Base-by-base conservation (phyloP, 495 filamentous ascomycete genomes). In the Chaetomium tenue region DNA sequence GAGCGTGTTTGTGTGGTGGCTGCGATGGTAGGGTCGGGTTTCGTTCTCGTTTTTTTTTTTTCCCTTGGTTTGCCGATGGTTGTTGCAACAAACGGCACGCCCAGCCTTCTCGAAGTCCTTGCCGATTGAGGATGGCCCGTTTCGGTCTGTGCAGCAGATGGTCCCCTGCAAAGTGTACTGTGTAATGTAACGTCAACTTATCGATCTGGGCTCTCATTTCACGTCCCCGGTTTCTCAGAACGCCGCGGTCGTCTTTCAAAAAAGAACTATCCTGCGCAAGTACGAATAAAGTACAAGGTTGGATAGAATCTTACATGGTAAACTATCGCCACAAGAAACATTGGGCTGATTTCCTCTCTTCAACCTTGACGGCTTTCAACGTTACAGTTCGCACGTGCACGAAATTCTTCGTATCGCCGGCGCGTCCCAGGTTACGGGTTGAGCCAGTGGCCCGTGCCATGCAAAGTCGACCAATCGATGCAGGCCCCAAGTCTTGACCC, bases 1-100 rank as follows among this genome's bases (percentile, higher is more conserved):
- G 67, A 9, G 18, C 53, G 20, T 28, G 53, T 22, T 18, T 67
- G 63, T 56, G 20, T 28, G 53, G 28, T 18, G 66, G 63, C 59
- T 62, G 74, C 53, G 28, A 60, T 48, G 11, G 25, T 15, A 15
- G 2, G 15, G 23, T 48, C 5, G 16, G 2, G 6, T 20, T 5
- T 37, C 16, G 4, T 37, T 39, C 13, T 63, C 26, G 56, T 39
- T 11, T 60, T 30, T 48, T 50, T 52, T 28, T 9, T 37, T 33
- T 53, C 8, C 20, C 58, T 50, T 52, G 37, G 13, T 37, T 33
- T 53, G 13, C 20, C 58, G 39, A 25, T 18, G 53, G 42, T 23
- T 60, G 58, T 26, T 15, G 7, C 25, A 6, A 8, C 3, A 6
- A 51, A 23, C 44, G 9, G 9, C 9, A 11, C 9, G 39, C 39